Conservation (phyloP, 129 eudicot genomes). For the Helianthus annuus region HanXRQr2.0-SUNRISE NC_035440.2:7666007-7666506, state of each 20-base stretch:
- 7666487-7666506: too few relatives aligned
- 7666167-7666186: slow-evolving; percentile 15
- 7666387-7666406: slow-evolving; percentile 2
- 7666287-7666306: not conserved
- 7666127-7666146: slow-evolving; percentile 21
- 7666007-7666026: slow-evolving; percentile 35
- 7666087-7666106: slow-evolving; percentile 31
- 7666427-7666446: too few relatives aligned
- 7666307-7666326: slow-evolving; percentile 31
- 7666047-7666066: slow-evolving; percentile 57
- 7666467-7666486: too few relatives aligned
- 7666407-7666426: too few relatives aligned
- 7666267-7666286: slow-evolving; percentile 13
- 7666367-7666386: slow-evolving; percentile 15
- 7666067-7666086: slow-evolving; percentile 65
- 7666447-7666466: too few relatives aligned
- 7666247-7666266: slow-evolving; percentile 1
- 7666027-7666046: slow-evolving; percentile 52
- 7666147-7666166: slow-evolving; percentile 25
- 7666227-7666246: slow-evolving; percentile 12
- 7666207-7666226: slow-evolving; percentile 19
- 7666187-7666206: slow-evolving; percentile 29
- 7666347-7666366: slow-evolving; percentile 1
- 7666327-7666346: slow-evolving; percentile 27
- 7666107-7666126: slow-evolving; percentile 19